phyloP scores from a whole-genome alignment of 2,329 filamentous ascomycete species.

The Mycosphaerella arachidis region DNA sequence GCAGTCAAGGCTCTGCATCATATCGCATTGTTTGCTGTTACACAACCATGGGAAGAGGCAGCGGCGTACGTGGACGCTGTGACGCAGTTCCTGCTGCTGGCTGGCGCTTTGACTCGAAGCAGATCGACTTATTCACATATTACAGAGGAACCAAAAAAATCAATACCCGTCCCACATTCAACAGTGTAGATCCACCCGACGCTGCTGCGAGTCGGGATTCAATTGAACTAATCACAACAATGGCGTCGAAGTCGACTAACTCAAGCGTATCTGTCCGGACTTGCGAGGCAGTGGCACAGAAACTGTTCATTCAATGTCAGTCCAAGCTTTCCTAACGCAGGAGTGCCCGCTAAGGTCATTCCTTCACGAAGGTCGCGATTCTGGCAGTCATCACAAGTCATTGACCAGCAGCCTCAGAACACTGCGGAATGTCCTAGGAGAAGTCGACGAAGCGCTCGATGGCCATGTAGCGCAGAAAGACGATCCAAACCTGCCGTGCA shows the following conservation, averaged over 20 bases:
- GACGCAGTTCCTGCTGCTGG: background rate
- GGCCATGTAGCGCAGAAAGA: background rate
- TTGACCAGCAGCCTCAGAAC: conserved; percentile 11
- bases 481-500: conserved; percentile 3
- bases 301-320: conserved; percentile 15
- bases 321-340: background rate
- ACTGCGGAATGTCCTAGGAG: conserved; percentile 20
- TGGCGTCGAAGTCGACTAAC: background rate
- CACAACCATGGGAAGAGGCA: background rate
- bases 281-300: conserved; percentile 12
- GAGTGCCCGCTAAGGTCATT: background rate
- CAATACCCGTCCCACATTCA: background rate
- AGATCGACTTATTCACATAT: background rate
- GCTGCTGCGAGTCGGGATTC: background rate
- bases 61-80: background rate
- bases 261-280: background rate
- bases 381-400: conserved; percentile 5
- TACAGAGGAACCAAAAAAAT: background rate
- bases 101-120: background rate
- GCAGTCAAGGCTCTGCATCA: background rate
- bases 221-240: background rate
- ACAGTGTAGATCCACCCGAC: background rate
- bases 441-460: conserved; percentile 17
- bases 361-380: conserved; percentile 8
- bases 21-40: background rate